These are phyloP conservation scores for Phaeosphaeria sp. DNA, from an alignment of 2,329 filamentous ascomycete species.

Conservation along the genomic window DNA sequence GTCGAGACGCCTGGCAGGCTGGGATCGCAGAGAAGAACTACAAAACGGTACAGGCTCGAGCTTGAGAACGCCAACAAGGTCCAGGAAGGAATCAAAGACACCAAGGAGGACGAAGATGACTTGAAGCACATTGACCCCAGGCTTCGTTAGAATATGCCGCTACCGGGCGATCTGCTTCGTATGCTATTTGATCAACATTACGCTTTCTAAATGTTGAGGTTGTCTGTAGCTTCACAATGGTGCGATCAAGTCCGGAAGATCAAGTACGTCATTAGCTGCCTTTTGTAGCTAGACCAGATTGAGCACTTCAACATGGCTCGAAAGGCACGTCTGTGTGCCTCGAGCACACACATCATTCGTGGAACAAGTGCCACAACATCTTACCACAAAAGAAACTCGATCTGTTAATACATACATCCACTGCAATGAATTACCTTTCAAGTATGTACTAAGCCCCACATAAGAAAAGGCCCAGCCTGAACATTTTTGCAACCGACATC, in stretches of 20 bases:
- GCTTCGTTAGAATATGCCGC: no score
- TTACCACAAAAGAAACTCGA: not conserved
- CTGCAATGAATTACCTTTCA: slow-evolving; percentile 43
- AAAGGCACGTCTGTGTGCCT: slow-evolving; percentile 14
- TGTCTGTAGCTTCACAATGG: no score
- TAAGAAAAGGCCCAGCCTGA: not conserved
- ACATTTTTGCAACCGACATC: not conserved
- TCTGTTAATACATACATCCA: not conserved
- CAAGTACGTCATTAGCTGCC: slow-evolving; percentile 34
- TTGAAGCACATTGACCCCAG: no score
- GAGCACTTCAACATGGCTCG: slow-evolving; percentile 26
- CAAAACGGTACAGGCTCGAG: no score
- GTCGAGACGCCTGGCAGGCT: no score
- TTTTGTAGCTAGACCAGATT: slow-evolving; percentile 26
- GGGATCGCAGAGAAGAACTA: no score
- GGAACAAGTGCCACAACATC: not conserved
- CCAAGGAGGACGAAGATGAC: no score
- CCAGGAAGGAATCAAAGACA: no score
- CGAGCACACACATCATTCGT: not conserved
- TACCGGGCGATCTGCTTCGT: not conserved
- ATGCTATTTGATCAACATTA: not conserved
- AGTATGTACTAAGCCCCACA: slow-evolving; percentile 20
- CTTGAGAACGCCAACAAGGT: no score
- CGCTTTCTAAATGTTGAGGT: not conserved
- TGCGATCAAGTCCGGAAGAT: no score